Evolutionary conservation across 2,329 filamentous ascomycete species (phyloP), one percentile per base, ranked within the genome.

Genomic region (Xylaria sp.): DNA sequence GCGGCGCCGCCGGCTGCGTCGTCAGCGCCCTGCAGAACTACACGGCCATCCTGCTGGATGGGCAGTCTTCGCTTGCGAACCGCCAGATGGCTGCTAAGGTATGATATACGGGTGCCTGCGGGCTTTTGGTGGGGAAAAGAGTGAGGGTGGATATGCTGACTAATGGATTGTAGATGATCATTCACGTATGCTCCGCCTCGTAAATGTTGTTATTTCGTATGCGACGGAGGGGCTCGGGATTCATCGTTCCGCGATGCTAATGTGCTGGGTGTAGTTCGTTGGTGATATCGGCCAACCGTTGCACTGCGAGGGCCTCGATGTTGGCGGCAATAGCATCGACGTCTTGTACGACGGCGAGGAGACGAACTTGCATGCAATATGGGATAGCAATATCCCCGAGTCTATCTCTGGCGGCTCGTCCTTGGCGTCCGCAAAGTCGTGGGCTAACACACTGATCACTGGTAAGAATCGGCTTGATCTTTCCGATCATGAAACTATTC

Each of bases 351-450:
- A 80, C 54, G 78, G 80, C 13, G 76, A 79, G 23, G 68, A 70
- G 37, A 83, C 83, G 27, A 89, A 89, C 70, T 78, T 89, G 5
- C 87, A 89, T 71, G 72, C 82, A 4, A 78, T 84, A 52, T 89
- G 86, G 87, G 87, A 89, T 70, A 85, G 81, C 5, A 75, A 80
- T 51, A 87, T 88, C 63, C 81, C 84, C 10, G 79, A 85, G 68
- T 74, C 74, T 53, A 72, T 77, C 33, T 70, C 75, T 1, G 78
- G 78, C 56, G 77, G 77, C 62, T 70, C 69, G 27, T 70, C 68
- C 3, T 68, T 76, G 41, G 46, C 73, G 21, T 70, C 75, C 3
- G 79, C 78, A 2, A 73, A 74, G 69, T 64, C 71, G 3, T 81
- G 79, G 78, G 76, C 79, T 9, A 64, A 68, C 21, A 70, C 67